phyloP scores from a whole-genome alignment of 2,329 filamentous ascomycete species.

The Sarocladiaceae sp. region DNA sequence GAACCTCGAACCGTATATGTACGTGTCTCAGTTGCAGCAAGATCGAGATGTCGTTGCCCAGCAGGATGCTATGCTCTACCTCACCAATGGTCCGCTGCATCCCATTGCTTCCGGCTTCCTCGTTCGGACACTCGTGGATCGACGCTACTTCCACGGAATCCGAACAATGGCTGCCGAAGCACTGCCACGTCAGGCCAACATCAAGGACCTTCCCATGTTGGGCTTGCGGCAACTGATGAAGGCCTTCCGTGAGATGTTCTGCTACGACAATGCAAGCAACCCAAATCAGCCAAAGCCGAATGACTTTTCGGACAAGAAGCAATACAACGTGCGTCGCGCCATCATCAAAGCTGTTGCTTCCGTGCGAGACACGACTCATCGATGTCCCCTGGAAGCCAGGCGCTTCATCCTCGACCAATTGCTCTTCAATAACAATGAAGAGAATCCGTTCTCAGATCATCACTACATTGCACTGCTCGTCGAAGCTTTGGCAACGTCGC shows the following conservation, averaged over 20 bases:
- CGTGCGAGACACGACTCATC: slow-evolving; percentile 70
- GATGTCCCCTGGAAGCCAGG: slow-evolving; percentile 74
- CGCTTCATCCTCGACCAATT: slow-evolving; percentile 85
- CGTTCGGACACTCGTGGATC: slow-evolving; percentile 83
- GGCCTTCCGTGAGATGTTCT: slow-evolving; percentile 85
- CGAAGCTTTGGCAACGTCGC: slow-evolving; percentile 7
- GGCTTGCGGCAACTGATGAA: slow-evolving; percentile 81
- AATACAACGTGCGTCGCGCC: slow-evolving; percentile 79
- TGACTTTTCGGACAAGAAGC: slow-evolving; percentile 81
- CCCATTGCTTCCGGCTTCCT: slow-evolving; percentile 85
- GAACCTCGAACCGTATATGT: slow-evolving; percentile 94
- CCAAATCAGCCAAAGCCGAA: slow-evolving; percentile 81
- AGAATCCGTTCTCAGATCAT: slow-evolving; percentile 84
- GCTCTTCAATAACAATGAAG: slow-evolving; percentile 89
- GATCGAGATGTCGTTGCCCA: slow-evolving; percentile 94
- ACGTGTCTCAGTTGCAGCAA: slow-evolving; percentile 93
- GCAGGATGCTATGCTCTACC: slow-evolving; percentile 70
- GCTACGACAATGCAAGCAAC: slow-evolving; percentile 67
- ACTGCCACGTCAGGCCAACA: slow-evolving; percentile 70
- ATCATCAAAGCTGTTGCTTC: slow-evolving; percentile 78
- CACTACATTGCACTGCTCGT: slow-evolving; percentile 78
- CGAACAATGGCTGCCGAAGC: slow-evolving; percentile 78
- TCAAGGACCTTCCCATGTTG: slow-evolving; percentile 64
- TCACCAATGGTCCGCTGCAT: slow-evolving; percentile 63
- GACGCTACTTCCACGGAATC: slow-evolving; percentile 90